A percentile compares a stretch with the other conserved stretches of the same genome.
Conservation (phyloP, 805 yeast species). For the Clavispora phyllophila region DNA sequence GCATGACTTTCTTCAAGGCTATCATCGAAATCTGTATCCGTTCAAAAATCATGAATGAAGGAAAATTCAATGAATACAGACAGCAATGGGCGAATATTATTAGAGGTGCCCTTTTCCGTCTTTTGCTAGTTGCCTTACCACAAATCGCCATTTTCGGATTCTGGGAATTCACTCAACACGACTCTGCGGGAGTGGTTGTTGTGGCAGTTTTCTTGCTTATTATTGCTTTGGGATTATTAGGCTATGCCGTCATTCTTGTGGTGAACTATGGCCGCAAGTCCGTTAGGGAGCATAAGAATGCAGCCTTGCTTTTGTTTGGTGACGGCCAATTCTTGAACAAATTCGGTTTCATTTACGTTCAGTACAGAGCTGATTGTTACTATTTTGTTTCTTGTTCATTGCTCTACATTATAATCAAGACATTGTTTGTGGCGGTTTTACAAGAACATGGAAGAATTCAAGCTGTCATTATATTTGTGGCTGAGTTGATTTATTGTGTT, state of each 20-base stretch:
- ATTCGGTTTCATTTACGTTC: slow-evolving; percentile 90
- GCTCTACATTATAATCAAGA: slow-evolving; percentile 62
- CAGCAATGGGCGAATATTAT: slow-evolving; percentile 77
- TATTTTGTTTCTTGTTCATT: slow-evolving; percentile 73
- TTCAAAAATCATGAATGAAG: slow-evolving; percentile 52
- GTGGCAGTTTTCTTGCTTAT: slow-evolving; percentile 70
- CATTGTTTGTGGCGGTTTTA: slow-evolving; percentile 80
- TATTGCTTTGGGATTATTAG: slow-evolving; percentile 53
- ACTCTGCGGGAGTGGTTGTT: slow-evolving; percentile 77
- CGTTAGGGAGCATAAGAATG: slow-evolving; percentile 68
- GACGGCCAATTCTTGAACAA: slow-evolving; percentile 75
- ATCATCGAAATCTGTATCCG: slow-evolving; percentile 58
- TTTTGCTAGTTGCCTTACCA: slow-evolving; percentile 80
- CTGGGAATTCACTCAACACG: slow-evolving; percentile 85
- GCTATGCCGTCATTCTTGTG: slow-evolving; percentile 73
- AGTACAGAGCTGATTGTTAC: slow-evolving; percentile 80
- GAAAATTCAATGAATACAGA: slow-evolving; percentile 73
- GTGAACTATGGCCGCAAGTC: slow-evolving; percentile 71
- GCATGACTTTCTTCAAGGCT: slow-evolving; percentile 62
- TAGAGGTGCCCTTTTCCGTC: slow-evolving; percentile 84
- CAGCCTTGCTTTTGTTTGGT: slow-evolving; percentile 87
- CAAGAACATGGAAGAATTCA: slow-evolving; percentile 79
- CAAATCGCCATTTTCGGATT: slow-evolving; percentile 75
- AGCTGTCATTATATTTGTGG: slow-evolving; percentile 67
- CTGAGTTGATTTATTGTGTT: slow-evolving; percentile 69